Evolutionary conservation across 1,284 basidiomycete genomes (phyloP), one percentile per base, ranked within the genome.

Genomic region (Leccinum pachyderme): DNA sequence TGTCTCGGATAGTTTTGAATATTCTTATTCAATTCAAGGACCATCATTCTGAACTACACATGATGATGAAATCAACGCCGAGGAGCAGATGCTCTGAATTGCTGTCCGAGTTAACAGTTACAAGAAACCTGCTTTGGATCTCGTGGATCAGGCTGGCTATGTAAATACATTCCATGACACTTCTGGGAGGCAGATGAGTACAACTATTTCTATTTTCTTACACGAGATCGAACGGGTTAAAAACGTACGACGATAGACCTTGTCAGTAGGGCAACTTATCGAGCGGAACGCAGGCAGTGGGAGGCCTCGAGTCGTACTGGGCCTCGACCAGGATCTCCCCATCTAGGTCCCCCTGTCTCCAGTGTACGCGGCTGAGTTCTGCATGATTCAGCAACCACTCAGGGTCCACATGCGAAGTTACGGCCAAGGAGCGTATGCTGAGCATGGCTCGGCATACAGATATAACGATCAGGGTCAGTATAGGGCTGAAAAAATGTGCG

Each of bases 381-480:
- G 71, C 68, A 45, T 73, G 71, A 53, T 67, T 75, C 9, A 78
- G 65, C 7, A 75, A 56, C 72, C 72, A 77, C 4, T 67, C 65
- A 3, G 73, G 65, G 41, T 73, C 69, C 6, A 76, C 73, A 37
- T 75, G 70, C 13, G 72, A 56, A 35, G 69, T 70, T 22, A 68
- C 63, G 27, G 76, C 73, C 28, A 77, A 60, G 11, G 75, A 76
- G 47, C 73, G 72, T 27, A 73, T 64, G 44, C 67, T 65, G 31
- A 74, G 61, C 71, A 72, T 71, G 33, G 66, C 61, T 15, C 62
- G 67, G 28, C 72, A 72, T 11, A 71, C 65, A 5, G 71, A 63
- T 41, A 62, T 44, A 45, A 58, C 64, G 86, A 79, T 94, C 70
- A 91, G 83, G n/a, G 35, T 1, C n/a, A 37, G 35, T n/a, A 37